Base-by-base conservation (phyloP, 2,329 filamentous ascomycete genomes). In the Rutstroemia sp. region DNA sequence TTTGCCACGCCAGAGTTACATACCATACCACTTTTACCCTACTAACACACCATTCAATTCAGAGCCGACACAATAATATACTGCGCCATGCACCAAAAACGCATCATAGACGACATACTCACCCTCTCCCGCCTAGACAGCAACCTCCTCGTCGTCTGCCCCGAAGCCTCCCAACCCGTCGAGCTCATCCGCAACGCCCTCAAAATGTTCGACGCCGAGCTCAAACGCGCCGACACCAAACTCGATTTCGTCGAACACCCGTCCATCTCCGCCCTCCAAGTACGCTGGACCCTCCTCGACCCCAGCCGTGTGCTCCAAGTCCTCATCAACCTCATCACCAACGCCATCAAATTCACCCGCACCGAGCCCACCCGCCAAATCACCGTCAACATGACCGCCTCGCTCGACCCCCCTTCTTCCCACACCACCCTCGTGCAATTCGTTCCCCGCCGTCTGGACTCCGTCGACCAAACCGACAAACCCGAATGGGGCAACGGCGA, bases 291-390 rank as follows among this genome's bases (percentile, higher is more conserved):
- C 42, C 86, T 80, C 60, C 74, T 92, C 41, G 88, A 92, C 66
- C 88, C 88, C 6, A 89, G 86, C 9, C 78, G 88, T 27, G 82
- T 92, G 51, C 79, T 89, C 46, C 89, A 94, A 69, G 87, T 92
- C 1, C 74, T 92, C 7, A 90, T 94, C 68, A 94, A 92, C 64
- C 76, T 94, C 1, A 82, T 88, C 5, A 89, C 87, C 4, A 92
- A 92, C 64, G 87, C 88, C 0, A 84, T 94, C 67, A 92, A 92
- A 65, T 94, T 92, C 67, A 94, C 89, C 0, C 83, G 83, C 27
- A 78, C 77, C 0, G 81, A 84, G 19, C 82, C 81, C 0, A 81
- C 83, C 60, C 59, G 67, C 41, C 74, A 73, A 1, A 75, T 82
- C 2, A 71, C 73, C 19, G 69, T 83, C 46, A 68, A 63, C 47